phyloP scores from a whole-genome alignment of 805 yeast species.

The Pichia cephalocereana region DNA sequence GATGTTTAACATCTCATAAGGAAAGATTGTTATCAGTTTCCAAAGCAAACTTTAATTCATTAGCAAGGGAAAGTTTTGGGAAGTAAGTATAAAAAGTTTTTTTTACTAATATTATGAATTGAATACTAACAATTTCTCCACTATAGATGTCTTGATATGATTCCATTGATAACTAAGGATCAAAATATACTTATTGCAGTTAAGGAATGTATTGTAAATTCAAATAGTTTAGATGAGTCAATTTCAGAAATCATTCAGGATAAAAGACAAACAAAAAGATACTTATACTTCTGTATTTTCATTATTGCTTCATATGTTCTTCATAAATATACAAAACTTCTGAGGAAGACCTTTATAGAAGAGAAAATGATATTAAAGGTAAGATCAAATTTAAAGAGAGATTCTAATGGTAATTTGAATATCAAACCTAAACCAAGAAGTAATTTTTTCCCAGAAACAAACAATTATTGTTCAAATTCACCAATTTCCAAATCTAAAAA shows the following conservation, averaged over 20 bases:
- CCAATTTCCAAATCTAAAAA: too few relatives aligned
- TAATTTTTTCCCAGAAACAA: too few relatives aligned
- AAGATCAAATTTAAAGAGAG: too few relatives aligned
- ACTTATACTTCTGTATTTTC: neutral
- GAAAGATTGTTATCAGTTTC: neutral
- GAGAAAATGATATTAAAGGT: too few relatives aligned
- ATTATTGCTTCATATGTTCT: neutral
- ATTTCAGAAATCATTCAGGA: neutral
- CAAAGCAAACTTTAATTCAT: neutral
- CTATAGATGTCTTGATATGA: constrained; percentile 4
- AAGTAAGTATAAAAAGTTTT: neutral
- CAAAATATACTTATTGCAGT: constrained; percentile 1
- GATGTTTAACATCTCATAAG: constrained; percentile 1
- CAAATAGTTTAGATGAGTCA: neutral
- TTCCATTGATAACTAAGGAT: neutral
- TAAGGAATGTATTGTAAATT: neutral
- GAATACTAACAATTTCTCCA: neutral
- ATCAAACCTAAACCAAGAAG: too few relatives aligned
- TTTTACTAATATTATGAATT: neutral
- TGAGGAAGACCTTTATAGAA: too few relatives aligned
- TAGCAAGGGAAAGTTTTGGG: neutral
- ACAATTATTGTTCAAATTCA: too few relatives aligned
- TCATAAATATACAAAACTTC: too few relatives aligned
- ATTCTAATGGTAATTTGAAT: too few relatives aligned
- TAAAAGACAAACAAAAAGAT: neutral